Conservation (phyloP, 495 filamentous ascomycete genomes). For the Aspergillus asperescens region DNA sequence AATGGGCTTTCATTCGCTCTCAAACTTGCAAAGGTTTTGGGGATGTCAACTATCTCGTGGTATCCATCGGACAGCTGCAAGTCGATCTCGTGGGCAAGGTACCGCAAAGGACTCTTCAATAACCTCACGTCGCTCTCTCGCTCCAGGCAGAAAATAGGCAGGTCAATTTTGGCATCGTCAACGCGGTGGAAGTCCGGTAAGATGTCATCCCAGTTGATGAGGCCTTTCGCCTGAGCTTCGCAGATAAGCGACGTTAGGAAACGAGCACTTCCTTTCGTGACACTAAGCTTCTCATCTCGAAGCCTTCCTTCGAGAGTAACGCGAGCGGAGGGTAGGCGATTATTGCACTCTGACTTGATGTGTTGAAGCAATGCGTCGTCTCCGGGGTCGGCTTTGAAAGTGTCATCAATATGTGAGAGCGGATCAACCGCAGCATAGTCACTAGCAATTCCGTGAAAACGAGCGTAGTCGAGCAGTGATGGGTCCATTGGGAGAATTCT, state of each 20-base stretch:
- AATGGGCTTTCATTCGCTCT: constrained; percentile 23
- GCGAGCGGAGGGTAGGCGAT: neutral
- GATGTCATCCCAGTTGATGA: constrained; percentile 20
- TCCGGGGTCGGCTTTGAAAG: neutral
- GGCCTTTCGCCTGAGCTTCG: neutral
- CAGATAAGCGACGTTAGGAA: constrained; percentile 22
- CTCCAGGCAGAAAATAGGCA: constrained; percentile 47
- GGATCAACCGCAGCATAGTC: constrained; percentile 26
- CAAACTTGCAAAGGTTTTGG: constrained; percentile 29
- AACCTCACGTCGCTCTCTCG: constrained; percentile 39
- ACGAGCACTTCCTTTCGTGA: constrained; percentile 21
- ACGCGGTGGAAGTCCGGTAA: constrained; percentile 27
- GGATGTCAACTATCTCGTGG: neutral
- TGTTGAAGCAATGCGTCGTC: neutral
- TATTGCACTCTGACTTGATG: neutral
- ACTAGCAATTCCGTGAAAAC: constrained; percentile 33
- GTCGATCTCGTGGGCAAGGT: constrained; percentile 20
- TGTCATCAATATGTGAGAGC: constrained; percentile 13
- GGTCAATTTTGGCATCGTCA: constrained; percentile 43
- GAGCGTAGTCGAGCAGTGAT: constrained; percentile 40
- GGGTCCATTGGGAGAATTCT: constrained; percentile 14
- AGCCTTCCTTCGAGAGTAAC: constrained; percentile 8
- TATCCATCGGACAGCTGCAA: constrained; percentile 25
- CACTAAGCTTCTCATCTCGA: constrained; percentile 17
- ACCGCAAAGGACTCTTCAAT: neutral